Evolutionary conservation across 257 asterid genomes (phyloP).

Genomic region (Fraxinus pennsylvanica): DNA sequence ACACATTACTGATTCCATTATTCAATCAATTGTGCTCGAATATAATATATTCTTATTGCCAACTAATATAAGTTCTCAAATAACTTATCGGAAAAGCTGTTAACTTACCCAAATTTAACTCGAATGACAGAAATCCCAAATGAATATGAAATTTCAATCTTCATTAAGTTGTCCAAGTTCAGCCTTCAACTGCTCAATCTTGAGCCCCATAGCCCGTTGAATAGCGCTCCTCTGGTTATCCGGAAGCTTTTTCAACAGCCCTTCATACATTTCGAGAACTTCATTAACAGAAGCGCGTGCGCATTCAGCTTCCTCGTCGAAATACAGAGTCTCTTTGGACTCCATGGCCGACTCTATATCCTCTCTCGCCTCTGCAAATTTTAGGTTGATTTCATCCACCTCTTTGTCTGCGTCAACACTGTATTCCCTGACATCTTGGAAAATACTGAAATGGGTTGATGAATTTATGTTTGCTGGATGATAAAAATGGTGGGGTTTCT

Average conservation of each 20-base stretch:
- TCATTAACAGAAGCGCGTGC: slow-evolving; percentile 86
- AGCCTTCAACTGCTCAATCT: slow-evolving; percentile 92
- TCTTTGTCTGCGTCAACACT: slow-evolving; percentile 60
- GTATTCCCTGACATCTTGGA: slow-evolving; percentile 44
- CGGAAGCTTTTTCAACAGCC: slow-evolving; percentile 53
- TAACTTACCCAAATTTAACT: background rate
- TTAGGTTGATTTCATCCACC: slow-evolving; percentile 82
- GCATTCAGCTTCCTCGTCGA: slow-evolving; percentile 92
- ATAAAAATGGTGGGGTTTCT: slow-evolving; percentile 27
- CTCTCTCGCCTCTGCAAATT: slow-evolving; percentile 98
- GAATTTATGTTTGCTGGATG: slow-evolving; percentile 30
- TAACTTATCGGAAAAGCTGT: slow-evolving; percentile 10
- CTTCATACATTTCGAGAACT: slow-evolving; percentile 68
- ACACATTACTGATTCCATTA: background rate
- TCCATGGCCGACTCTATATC: slow-evolving; percentile 97
- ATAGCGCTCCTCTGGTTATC: slow-evolving; percentile 63
- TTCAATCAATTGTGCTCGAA: slow-evolving; percentile 12
- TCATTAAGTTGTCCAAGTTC: slow-evolving; percentile 56
- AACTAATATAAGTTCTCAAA: background rate
- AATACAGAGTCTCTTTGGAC: slow-evolving; percentile 88
- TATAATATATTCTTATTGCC: background rate
- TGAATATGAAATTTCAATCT: slow-evolving; percentile 39
- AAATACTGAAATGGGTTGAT: slow-evolving; percentile 28
- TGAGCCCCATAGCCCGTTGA: slow-evolving; percentile 96
- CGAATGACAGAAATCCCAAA: background rate